Conservation (phyloP, 1,284 basidiomycete genomes). For the Exsudoporus floridanus region DNA sequence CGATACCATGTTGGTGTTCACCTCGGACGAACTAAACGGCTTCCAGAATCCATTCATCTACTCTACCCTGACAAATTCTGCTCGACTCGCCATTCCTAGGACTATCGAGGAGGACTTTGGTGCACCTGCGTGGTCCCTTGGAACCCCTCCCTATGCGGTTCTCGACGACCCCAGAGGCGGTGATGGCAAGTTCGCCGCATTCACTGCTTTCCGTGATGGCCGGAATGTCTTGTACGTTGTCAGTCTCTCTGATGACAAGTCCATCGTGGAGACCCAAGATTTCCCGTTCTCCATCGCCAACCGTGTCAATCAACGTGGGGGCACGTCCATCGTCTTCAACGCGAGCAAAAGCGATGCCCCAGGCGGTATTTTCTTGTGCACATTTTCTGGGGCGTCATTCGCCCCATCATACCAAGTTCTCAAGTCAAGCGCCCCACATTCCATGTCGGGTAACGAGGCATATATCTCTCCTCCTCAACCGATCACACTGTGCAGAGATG, state of each 20-base stretch:
- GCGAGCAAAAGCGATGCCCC: constrained; percentile 27
- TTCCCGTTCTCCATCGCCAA: constrained; percentile 50
- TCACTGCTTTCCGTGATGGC: constrained; percentile 50
- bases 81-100: constrained; percentile 43
- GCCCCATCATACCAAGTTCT: constrained; percentile 25
- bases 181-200: constrained; percentile 42
- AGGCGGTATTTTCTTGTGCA: constrained; percentile 28
- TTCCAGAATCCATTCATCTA: constrained; percentile 71
- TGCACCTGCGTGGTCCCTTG: constrained; percentile 54
- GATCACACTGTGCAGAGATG: constrained; percentile 25
- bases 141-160: constrained; percentile 49
- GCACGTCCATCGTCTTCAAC: constrained; percentile 25
- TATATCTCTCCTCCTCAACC: constrained; percentile 31
- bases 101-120: constrained; percentile 57
- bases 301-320: constrained; percentile 41
- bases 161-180: constrained; percentile 34
- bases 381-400: constrained; percentile 23
- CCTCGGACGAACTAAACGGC: constrained; percentile 54
- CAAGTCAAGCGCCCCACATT: constrained; percentile 17
- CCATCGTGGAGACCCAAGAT: constrained; percentile 29
- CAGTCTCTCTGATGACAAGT: constrained; percentile 38
- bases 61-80: constrained; percentile 29
- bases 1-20: constrained; percentile 61
- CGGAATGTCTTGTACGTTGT: constrained; percentile 50
- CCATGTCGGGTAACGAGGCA: constrained; percentile 15